phyloP scores from a whole-genome alignment of 495 filamentous ascomycete species.

The Penicillium paxilli region DNA sequence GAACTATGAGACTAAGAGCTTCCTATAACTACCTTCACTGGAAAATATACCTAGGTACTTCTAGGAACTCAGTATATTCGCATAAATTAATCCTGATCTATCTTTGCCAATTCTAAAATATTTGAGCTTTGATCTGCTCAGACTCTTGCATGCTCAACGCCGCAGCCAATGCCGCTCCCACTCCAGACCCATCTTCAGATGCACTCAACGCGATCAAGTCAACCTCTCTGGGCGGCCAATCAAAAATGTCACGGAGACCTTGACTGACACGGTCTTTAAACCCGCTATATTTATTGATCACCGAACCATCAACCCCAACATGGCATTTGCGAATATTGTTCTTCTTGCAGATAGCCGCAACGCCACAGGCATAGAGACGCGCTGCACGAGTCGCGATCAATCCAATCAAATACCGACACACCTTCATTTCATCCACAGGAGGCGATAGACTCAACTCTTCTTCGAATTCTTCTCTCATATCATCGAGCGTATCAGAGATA shows the following conservation, averaged over 20 bases:
- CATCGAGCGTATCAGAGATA: constrained; percentile 64
- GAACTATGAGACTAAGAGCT: too few relatives aligned
- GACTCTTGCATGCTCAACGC: constrained; percentile 17
- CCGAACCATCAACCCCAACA: constrained; percentile 89
- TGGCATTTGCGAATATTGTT: constrained; percentile 75
- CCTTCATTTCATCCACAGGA: constrained; percentile 70
- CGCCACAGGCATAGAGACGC: constrained; percentile 85
- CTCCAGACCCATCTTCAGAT: constrained; percentile 32
- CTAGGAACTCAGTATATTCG: too few relatives aligned
- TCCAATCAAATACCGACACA: constrained; percentile 77
- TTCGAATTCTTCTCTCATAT: constrained; percentile 71
- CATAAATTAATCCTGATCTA: not conserved
- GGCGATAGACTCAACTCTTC: constrained; percentile 64
- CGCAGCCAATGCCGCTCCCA: constrained; percentile 34
- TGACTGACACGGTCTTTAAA: constrained; percentile 81
- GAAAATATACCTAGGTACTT: too few relatives aligned
- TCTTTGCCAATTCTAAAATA: not conserved
- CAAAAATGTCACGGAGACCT: constrained; percentile 60
- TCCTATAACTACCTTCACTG: too few relatives aligned
- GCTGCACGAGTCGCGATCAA: constrained; percentile 87
- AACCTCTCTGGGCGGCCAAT: constrained; percentile 21
- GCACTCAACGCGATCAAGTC: constrained; percentile 28
- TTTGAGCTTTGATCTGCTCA: not conserved
- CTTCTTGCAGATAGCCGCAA: constrained; percentile 89
- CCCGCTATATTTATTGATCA: constrained; percentile 92